Percentiles rank a stretch among this genome's conserved stretches.
Evolutionary conservation across 2,329 filamentous ascomycete species (phyloP).

Genomic region (Cyphellophora attinorum): DNA sequence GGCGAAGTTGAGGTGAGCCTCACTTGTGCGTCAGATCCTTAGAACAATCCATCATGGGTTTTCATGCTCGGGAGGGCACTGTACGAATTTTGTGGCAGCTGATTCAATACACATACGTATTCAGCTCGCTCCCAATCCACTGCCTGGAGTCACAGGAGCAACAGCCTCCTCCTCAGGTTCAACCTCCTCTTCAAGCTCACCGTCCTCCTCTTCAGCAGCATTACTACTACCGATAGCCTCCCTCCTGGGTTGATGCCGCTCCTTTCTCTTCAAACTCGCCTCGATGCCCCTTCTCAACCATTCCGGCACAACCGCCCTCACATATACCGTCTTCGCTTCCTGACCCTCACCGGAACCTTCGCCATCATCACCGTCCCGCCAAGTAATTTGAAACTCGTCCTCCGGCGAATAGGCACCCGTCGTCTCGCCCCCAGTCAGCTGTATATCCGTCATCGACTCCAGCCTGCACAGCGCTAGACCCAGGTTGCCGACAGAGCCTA

Average conservation of each 20-base stretch:
- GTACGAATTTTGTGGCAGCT: too few relatives aligned
- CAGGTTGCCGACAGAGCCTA: constrained; percentile 71
- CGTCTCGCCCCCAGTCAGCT: constrained; percentile 57
- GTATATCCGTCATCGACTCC: constrained; percentile 80
- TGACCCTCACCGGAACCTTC: constrained; percentile 25
- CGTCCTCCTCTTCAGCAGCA: constrained; percentile 13
- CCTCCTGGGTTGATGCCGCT: constrained; percentile 9
- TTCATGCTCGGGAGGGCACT: too few relatives aligned
- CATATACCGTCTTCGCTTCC: constrained; percentile 36
- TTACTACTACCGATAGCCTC: constrained; percentile 7
- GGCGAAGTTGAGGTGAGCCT: too few relatives aligned
- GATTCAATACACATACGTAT: too few relatives aligned
- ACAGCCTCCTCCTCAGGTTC: too few relatives aligned
- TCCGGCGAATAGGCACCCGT: constrained; percentile 42
- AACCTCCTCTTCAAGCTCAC: constrained; percentile 12
- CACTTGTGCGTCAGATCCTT: too few relatives aligned
- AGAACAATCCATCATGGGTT: too few relatives aligned
- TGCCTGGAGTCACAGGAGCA: too few relatives aligned
- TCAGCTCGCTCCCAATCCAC: too few relatives aligned
- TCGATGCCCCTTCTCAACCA: constrained; percentile 49
- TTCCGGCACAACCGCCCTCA: constrained; percentile 75
- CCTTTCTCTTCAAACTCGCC: constrained; percentile 14
- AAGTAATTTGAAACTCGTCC: constrained; percentile 53
- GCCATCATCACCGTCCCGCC: constrained; percentile 36
- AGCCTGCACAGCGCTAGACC: constrained; percentile 79